Base-by-base conservation (phyloP, 306 rosid species). In the Cucumis cinereus region DNA sequence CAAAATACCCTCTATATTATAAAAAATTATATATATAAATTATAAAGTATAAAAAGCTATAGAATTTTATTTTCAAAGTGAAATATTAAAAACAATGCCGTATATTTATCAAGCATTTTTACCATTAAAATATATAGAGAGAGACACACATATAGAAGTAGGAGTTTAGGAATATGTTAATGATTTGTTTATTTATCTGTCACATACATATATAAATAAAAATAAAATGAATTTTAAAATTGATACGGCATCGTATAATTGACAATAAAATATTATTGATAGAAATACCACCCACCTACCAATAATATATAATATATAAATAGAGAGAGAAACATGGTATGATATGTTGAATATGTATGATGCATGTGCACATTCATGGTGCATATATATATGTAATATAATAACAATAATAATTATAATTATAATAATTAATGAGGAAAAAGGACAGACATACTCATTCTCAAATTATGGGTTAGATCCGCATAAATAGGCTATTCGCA, bases 381-480 rank as follows among this genome's bases (percentile, higher is more conserved):
- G 57, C 75, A 70, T 70, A 47, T 45, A 45, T 11, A 43, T 5
- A 38, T 6, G 20, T 2, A 67, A n/a, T 41, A 68, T 36, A 36
- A 7, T 36, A 36, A 36, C 6, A 20, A 41, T 68, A 20, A 40
- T 19, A 13, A 59, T 3, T 2, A 1, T 1, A 59, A 80, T 55
- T 60, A 16, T 36, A 74, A 19, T 74, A 33, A 13, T 36, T 10
- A 74, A 74, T n/a, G 20, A 74, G 13, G 47, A 50, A 82, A 78
- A 83, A 81, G 56, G 90, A 91, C 97, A 91, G 86, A 91, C 90
- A 91, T 91, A 78, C 94, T 88, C 94, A 83, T 85, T 86, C 85
- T 87, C 77, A 84, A 88, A 88, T 76, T 77, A 80, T 77, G 82
- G 81, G 87, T 70, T 54, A 76, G 92, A 88, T 88, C 92, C 96